Evolutionary conservation across 306 rosid genomes (phyloP).

Genomic region (Senna tora): DNA sequence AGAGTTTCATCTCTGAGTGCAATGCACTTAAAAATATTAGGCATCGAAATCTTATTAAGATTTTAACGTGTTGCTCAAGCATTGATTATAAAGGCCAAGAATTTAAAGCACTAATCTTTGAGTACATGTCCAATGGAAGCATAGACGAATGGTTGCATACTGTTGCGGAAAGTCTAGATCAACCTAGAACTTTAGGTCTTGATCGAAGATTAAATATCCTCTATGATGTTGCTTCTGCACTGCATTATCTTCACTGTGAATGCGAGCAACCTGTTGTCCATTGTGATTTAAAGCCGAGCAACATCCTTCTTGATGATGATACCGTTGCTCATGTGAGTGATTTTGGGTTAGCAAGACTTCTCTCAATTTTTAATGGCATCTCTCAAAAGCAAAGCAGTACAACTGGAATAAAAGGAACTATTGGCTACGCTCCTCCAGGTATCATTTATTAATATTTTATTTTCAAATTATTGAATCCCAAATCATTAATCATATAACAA

Average conservation of each 20-base stretch:
- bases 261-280: conserved; percentile 4
- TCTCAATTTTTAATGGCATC: not conserved
- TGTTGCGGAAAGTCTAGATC: not conserved
- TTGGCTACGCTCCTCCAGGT: conserved; percentile 37
- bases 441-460: not conserved
- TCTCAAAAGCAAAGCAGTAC: not conserved
- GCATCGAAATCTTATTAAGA: conserved; percentile 32
- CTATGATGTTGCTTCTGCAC: not conserved
- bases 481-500: no score
- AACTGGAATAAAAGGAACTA: not conserved
- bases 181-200: not conserved
- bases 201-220: not conserved
- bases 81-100: not conserved
- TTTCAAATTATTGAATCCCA: not conserved
- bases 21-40: conserved; percentile 22
- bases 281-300: conserved; percentile 10
- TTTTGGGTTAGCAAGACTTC: not conserved
- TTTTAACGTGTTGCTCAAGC: conserved; percentile 37
- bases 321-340: not conserved
- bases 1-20: conserved; percentile 27
- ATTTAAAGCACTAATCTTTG: conserved; percentile 3
- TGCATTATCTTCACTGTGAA: conserved; percentile 9
- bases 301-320: conserved; percentile 5
- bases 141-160: not conserved
- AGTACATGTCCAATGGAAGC: conserved; percentile 13